Evolutionary conservation across 2,329 filamentous ascomycete species (phyloP).

Genomic region (Cercospora sp.): DNA sequence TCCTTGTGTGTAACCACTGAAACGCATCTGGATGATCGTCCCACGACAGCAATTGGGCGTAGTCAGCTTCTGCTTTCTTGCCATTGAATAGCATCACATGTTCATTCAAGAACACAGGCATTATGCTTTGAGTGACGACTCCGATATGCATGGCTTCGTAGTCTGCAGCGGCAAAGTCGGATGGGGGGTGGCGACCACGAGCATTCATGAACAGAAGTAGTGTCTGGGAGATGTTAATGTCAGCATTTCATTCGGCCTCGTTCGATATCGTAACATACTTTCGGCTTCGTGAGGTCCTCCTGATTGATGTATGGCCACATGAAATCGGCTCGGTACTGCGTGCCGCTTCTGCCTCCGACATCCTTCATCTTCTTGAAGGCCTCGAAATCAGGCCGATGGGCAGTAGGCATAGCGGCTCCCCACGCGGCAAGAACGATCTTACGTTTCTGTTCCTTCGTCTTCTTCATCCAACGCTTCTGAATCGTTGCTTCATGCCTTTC

Average conservation of each 20-base stretch:
- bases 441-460: slow-evolving; percentile 17
- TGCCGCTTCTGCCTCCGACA: background rate
- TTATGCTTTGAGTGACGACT: background rate
- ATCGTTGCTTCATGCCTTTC: no score
- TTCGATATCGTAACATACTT: background rate
- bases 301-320: slow-evolving; percentile 13
- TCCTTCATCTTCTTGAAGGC: background rate
- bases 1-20: slow-evolving; percentile 7
- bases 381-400: slow-evolving; percentile 18
- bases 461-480: slow-evolving; percentile 8
- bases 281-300: slow-evolving; percentile 3
- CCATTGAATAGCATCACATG: slow-evolving; percentile 19
- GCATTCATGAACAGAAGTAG: slow-evolving; percentile 17
- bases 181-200: slow-evolving; percentile 6
- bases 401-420: background rate
- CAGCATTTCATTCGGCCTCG: background rate
- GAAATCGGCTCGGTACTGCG: background rate
- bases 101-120: background rate
- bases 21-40: slow-evolving; percentile 15
- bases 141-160: slow-evolving; percentile 15
- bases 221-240: background rate
- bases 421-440: slow-evolving; percentile 16
- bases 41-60: slow-evolving; percentile 7
- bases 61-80: background rate
- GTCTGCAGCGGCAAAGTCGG: slow-evolving; percentile 19